A percentile compares a stretch with the other conserved stretches of the same genome.
Evolutionary conservation across 2,329 filamentous ascomycete species (phyloP).

Genomic region (Claviceps quebecensis): DNA sequence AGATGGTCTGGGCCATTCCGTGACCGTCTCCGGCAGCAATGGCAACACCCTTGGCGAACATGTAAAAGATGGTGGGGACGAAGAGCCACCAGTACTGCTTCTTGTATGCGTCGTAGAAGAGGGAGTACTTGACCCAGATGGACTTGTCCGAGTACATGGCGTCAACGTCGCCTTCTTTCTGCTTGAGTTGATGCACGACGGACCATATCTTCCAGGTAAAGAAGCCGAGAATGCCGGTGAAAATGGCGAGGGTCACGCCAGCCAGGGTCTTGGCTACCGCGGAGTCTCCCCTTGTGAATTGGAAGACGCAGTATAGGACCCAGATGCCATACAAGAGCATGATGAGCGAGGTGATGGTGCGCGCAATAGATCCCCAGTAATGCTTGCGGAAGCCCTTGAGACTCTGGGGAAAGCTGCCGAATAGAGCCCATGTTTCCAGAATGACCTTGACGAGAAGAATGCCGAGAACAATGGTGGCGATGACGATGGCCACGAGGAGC

Average conservation of each 20-base stretch:
- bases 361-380: slow-evolving; percentile 87
- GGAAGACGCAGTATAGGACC: slow-evolving; percentile 91
- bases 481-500: slow-evolving; percentile 72
- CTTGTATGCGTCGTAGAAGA: slow-evolving; percentile 95
- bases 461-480: slow-evolving; percentile 70
- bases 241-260: slow-evolving; percentile 63
- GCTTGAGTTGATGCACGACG: slow-evolving; percentile 61
- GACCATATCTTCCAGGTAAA: slow-evolving; percentile 76
- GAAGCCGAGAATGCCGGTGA: slow-evolving; percentile 67
- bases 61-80: slow-evolving; percentile 75
- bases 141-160: slow-evolving; percentile 78
- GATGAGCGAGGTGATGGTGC: slow-evolving; percentile 80
- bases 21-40: slow-evolving; percentile 77
- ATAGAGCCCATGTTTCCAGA: slow-evolving; percentile 82
- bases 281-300: slow-evolving; percentile 86
- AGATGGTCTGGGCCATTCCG: slow-evolving; percentile 66
- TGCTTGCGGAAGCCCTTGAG: slow-evolving; percentile 81
- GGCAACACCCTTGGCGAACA: slow-evolving; percentile 76
- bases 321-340: slow-evolving; percentile 86
- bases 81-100: slow-evolving; percentile 97
- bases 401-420: slow-evolving; percentile 67
- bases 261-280: slow-evolving; percentile 83
- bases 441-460: slow-evolving; percentile 86
- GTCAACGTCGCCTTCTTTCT: slow-evolving; percentile 55
- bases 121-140: slow-evolving; percentile 86